phyloP scores from a whole-genome alignment of 352 stramenopile genomes.

The Phytophthora podocarpi region DNA sequence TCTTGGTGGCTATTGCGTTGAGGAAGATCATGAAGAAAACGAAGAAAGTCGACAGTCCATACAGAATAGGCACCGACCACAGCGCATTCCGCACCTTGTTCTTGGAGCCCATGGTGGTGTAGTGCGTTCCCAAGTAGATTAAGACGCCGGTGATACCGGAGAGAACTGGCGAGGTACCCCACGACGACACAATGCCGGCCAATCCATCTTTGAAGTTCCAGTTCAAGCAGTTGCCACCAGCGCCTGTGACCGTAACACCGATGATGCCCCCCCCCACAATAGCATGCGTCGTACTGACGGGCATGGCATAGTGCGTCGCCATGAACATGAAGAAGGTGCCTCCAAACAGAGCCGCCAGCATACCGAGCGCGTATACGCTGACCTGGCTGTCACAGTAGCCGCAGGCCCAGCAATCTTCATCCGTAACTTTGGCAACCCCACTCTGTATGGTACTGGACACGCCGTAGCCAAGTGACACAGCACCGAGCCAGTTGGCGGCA shows the following conservation, averaged over 20 bases:
- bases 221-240: constrained; percentile 49
- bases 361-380: constrained; percentile 68
- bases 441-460: constrained; percentile 81
- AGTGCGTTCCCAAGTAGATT: constrained; percentile 61
- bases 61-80: constrained; percentile 52
- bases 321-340: constrained; percentile 57
- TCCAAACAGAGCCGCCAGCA: constrained; percentile 61
- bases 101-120: constrained; percentile 50
- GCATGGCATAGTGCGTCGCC: constrained; percentile 60
- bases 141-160: constrained; percentile 50
- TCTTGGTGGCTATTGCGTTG: constrained; percentile 28
- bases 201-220: constrained; percentile 36
- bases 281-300: constrained; percentile 79
- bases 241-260: constrained; percentile 60
- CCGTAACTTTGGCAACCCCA: constrained; percentile 34
- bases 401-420: constrained; percentile 33
- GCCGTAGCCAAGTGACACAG: constrained; percentile 73
- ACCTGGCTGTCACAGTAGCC: constrained; percentile 54
- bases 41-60: constrained; percentile 51
- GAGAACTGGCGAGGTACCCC: constrained; percentile 66
- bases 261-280: constrained; percentile 73
- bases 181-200: constrained; percentile 66
- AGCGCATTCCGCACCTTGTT: constrained; percentile 39
- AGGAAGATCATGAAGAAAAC: constrained; percentile 55
- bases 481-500: constrained; percentile 85